A percentile compares a stretch with the other conserved stretches of the same genome.
Evolutionary conservation across 2,329 filamentous ascomycete genomes (phyloP).

Genomic region (Fusarium virguliforme): DNA sequence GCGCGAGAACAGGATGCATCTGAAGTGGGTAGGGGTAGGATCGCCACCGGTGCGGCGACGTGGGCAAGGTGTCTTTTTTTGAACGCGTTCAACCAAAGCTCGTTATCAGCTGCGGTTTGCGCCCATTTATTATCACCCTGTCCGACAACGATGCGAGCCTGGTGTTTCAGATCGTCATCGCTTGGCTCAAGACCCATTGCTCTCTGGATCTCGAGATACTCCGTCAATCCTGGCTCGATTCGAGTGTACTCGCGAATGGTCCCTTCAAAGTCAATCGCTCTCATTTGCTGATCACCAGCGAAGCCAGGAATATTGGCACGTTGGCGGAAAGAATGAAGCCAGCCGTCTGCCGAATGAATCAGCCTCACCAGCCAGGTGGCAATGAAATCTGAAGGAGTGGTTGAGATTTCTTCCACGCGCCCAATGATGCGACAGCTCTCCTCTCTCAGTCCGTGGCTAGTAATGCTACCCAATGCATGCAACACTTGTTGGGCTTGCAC

Average conservation of each 20-base stretch:
- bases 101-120: constrained; percentile 38
- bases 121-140: constrained; percentile 19
- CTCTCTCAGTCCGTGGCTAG: constrained; percentile 24
- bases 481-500: constrained; percentile 20
- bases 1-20: neutral
- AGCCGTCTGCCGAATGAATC: constrained; percentile 29
- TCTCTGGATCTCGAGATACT: constrained; percentile 28
- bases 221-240: constrained; percentile 33
- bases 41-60: no score
- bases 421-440: constrained; percentile 40
- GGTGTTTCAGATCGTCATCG: constrained; percentile 36
- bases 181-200: constrained; percentile 34
- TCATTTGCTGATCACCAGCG: neutral
- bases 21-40: no score
- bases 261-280: neutral
- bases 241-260: constrained; percentile 38
- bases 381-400: constrained; percentile 40
- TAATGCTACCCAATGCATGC: constrained; percentile 9
- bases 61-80: constrained; percentile 38
- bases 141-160: constrained; percentile 37
- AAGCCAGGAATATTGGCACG: constrained; percentile 12
- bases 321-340: constrained; percentile 33
- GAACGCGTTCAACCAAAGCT: constrained; percentile 40
- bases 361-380: constrained; percentile 44
- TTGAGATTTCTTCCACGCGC: constrained; percentile 34